phyloP scores from a whole-genome alignment of 208 protist genomes.

The Angomonas ambiguus region DNA sequence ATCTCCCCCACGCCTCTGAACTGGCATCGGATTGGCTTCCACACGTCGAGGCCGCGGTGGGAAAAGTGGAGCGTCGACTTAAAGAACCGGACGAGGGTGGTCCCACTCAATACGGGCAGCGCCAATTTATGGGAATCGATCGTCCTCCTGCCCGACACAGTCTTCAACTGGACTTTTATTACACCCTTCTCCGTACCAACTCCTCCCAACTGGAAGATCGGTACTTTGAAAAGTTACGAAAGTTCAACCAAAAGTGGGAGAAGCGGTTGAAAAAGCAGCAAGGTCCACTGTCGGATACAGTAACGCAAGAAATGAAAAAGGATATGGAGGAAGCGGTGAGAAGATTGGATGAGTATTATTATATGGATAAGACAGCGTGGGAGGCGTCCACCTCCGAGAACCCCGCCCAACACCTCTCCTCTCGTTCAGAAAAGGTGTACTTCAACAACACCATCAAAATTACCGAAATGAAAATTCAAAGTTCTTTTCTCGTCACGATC shows the following conservation, averaged over 20 bases:
- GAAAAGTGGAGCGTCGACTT: background rate
- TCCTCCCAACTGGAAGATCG: background rate
- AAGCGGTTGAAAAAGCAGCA: background rate
- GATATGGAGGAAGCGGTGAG: constrained; percentile 1
- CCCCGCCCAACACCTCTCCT: background rate
- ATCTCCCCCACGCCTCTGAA: background rate
- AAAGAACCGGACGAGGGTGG: background rate
- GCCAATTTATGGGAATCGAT: background rate
- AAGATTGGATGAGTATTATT: background rate
- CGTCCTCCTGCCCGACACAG: background rate
- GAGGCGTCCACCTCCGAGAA: background rate
- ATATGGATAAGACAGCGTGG: background rate
- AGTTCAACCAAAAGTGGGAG: background rate
- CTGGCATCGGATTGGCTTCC: background rate
- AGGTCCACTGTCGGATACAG: too few species aligned
- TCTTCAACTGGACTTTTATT: background rate
- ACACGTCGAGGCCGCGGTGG: background rate
- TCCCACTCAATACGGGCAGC: background rate
- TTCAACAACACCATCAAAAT: background rate
- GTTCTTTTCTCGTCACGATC: constrained; percentile 28
- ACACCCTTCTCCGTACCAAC: background rate
- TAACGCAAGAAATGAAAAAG: background rate
- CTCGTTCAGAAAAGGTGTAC: background rate
- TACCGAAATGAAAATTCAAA: constrained; percentile 10
- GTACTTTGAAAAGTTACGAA: background rate